Conservation (phyloP, 2,329 filamentous ascomycete species). For the Colletotrichum euphorbiae region DNA sequence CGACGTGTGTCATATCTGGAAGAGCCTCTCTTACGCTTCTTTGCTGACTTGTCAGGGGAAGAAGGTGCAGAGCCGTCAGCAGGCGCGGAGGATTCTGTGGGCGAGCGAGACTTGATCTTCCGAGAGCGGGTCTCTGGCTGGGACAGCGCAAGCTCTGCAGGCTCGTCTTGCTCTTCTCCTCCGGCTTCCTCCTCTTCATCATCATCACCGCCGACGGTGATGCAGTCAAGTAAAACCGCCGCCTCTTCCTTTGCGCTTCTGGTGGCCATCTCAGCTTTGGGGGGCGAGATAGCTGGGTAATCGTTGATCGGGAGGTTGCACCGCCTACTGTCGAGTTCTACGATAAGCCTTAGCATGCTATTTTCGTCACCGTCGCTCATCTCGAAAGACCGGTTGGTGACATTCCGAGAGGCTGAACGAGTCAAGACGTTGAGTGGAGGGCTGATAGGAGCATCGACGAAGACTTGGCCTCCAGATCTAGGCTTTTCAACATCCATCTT, state of each 20-base stretch:
- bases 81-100: constrained; percentile 30
- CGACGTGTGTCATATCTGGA: constrained; percentile 43
- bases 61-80: constrained; percentile 34
- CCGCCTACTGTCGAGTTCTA: constrained; percentile 60
- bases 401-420: constrained; percentile 44
- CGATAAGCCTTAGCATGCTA: constrained; percentile 60
- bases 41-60: constrained; percentile 41
- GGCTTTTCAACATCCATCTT: constrained; percentile 50
- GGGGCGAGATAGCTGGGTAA: constrained; percentile 45
- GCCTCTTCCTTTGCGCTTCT: constrained; percentile 38
- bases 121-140: constrained; percentile 18
- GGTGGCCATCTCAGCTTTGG: constrained; percentile 40
- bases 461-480: constrained; percentile 59
- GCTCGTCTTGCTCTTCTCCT: constrained; percentile 35
- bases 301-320: constrained; percentile 45
- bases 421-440: constrained; percentile 48
- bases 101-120: constrained; percentile 34
- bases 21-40: constrained; percentile 46
- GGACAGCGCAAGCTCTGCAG: constrained; percentile 32
- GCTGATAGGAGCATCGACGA: constrained; percentile 62
- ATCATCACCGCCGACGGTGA: constrained; percentile 46
- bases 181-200: constrained; percentile 41
- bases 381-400: constrained; percentile 50
- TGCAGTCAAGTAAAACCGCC: constrained; percentile 48
- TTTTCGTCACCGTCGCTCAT: constrained; percentile 60